Percentiles rank a stretch among this genome's conserved stretches.
Conservation (phyloP, 768 basidiomycete genomes). For the Boletus subcaerulescens region DNA sequence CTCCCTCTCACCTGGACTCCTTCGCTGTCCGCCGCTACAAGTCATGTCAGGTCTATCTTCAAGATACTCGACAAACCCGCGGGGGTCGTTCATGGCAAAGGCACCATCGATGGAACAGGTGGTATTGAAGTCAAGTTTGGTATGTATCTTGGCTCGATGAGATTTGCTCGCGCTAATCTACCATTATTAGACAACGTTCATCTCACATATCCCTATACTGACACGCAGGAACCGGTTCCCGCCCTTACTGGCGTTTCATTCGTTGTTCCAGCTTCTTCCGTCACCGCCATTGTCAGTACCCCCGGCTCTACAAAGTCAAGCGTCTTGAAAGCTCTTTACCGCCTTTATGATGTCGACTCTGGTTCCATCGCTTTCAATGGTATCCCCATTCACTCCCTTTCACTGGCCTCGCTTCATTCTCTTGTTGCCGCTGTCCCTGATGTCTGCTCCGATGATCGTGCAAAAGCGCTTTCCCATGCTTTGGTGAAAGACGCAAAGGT, state of each 20-base stretch:
- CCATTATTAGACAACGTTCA: constrained; percentile 64
- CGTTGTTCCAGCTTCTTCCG: constrained; percentile 80
- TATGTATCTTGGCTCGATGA: constrained; percentile 31
- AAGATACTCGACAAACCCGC: constrained; percentile 77
- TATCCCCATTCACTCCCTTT: constrained; percentile 83
- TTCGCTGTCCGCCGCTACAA: constrained; percentile 71
- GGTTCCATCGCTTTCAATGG: constrained; percentile 81
- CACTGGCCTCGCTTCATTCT: constrained; percentile 72
- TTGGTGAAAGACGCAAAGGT: constrained; percentile 24
- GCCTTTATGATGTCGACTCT: constrained; percentile 89
- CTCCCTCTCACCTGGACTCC: constrained; percentile 33
- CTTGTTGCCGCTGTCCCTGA: constrained; percentile 92
- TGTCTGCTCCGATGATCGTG: constrained; percentile 41
- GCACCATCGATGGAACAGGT: constrained; percentile 66
- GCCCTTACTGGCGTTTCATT: constrained; percentile 81
- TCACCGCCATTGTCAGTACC: constrained; percentile 88
- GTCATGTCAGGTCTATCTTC: constrained; percentile 76
- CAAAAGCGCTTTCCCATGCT: constrained; percentile 24
- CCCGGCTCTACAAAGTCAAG: constrained; percentile 83
- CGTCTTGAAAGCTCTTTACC: constrained; percentile 81
- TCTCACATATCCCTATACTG: constrained; percentile 67
- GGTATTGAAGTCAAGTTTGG: constrained; percentile 88
- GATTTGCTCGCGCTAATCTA: background rate
- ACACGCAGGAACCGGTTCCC: constrained; percentile 50
- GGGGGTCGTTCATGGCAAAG: constrained; percentile 81